Evolutionary conservation across 257 asterid genomes (phyloP).

Genomic region (Lithospermum erythrorhizon): DNA sequence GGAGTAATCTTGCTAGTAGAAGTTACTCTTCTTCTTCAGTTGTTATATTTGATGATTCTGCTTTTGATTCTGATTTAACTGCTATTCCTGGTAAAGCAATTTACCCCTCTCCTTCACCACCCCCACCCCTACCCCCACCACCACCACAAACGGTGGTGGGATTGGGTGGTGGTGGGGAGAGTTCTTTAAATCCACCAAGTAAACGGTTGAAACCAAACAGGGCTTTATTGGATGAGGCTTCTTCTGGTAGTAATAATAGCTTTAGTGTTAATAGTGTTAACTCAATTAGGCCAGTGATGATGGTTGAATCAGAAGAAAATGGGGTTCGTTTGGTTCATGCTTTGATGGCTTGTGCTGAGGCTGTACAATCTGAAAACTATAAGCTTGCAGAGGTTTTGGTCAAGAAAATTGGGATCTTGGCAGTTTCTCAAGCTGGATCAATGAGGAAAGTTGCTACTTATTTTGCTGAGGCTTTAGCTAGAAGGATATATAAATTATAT

Average conservation of each 20-base stretch:
- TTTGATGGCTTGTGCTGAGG: slow-evolving; percentile 85
- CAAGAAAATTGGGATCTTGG: slow-evolving; percentile 54
- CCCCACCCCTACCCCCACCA: too few species aligned
- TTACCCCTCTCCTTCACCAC: neutral
- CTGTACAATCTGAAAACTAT: slow-evolving; percentile 54
- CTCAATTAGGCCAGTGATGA: slow-evolving; percentile 28
- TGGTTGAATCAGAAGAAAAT: slow-evolving; percentile 77
- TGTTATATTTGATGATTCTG: slow-evolving; percentile 21
- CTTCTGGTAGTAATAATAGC: too few species aligned
- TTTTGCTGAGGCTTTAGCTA: slow-evolving; percentile 68
- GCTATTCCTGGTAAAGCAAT: slow-evolving; percentile 76
- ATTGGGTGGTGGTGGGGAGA: neutral
- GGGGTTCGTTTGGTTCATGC: slow-evolving; percentile 75
- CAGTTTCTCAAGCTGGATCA: slow-evolving; percentile 73
- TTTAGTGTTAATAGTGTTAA: too few species aligned
- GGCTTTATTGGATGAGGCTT: too few species aligned
- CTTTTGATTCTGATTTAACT: slow-evolving; percentile 74
- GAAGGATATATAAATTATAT: slow-evolving; percentile 48
- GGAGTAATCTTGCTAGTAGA: neutral
- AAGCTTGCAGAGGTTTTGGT: slow-evolving; percentile 61
- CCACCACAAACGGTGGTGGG: neutral
- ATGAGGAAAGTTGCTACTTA: slow-evolving; percentile 86
- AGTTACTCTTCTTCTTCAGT: neutral
- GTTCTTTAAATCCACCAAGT: slow-evolving; percentile 21
- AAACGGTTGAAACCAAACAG: slow-evolving; percentile 32